Evolutionary conservation across 129 eudicot species (phyloP), one percentile per base, ranked within the genome.

Genomic region (Flaveria ramosissima): DNA sequence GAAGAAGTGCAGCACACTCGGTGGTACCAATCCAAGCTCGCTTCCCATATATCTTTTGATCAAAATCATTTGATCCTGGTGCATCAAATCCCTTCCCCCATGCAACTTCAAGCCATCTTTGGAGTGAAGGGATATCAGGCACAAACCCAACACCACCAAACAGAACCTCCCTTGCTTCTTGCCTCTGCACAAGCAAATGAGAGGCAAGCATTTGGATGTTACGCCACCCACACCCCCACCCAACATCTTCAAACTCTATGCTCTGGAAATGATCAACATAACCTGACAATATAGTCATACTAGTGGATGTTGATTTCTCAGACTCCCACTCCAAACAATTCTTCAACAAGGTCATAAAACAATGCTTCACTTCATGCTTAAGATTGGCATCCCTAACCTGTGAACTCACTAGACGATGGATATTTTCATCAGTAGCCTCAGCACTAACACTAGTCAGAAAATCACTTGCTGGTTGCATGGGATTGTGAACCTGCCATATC

Each of bases 211-310:
- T 91, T 56, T 94, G 99, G 64, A 94, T 94, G 76, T 94, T 94
- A 27, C 99, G 97, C 97, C 96, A 94, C 39, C 97, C 98, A 60
- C 98, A 94, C 4, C 97, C 97, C 97, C 99, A 94, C 15, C 97
- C 96, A 61, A 62, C 76, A 77, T 86, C 99, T 83, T 84, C 87
- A 21, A 84, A 82, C 15, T 67, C 70, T 50, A 26, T 45, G 82
- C 90, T 87, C 78, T 84, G 86, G 70, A 91, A 87, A 84, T 94
- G 99, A 80, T 91, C 96, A 50, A 89, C 85, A 53, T 85, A 81
- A 19, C 96, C 97, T 12, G 89, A 91, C 59, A 94, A 70, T 46
- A 94, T 15, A 73, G 85, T 88, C 6, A 27, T 61, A 61, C 64
- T 20, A 24, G 66, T 60, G 39, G 66, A 60, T 2, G 72, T 72